phyloP scores from a whole-genome alignment of 2,329 filamentous ascomycete species.

The Pseudogymnoascus sp. region DNA sequence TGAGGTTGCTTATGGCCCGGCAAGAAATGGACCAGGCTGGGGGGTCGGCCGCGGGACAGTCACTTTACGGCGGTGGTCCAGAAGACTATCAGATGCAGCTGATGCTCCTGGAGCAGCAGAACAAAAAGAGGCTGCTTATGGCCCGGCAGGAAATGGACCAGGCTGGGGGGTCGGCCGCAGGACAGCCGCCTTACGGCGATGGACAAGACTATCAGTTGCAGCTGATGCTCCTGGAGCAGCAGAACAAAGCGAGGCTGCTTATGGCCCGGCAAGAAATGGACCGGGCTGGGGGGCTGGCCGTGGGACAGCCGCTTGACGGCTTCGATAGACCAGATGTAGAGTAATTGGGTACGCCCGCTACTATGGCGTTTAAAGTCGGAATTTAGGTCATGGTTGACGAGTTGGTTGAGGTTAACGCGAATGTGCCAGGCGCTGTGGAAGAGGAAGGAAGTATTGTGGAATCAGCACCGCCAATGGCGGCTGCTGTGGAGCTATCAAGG shows the following conservation, averaged over 20 bases:
- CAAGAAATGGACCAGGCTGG: too few relatives aligned
- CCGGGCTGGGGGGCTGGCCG: too few relatives aligned
- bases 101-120: constrained; percentile 36
- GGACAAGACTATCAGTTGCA: too few relatives aligned
- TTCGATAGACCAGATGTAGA: neutral
- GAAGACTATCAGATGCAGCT: too few relatives aligned
- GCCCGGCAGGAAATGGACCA: constrained; percentile 60
- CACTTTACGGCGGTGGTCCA: too few relatives aligned
- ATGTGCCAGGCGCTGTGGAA: neutral
- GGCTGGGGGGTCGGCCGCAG: constrained; percentile 16
- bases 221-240: too few relatives aligned
- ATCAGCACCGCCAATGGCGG: neutral
- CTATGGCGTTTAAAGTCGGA: neutral
- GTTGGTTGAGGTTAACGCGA: neutral
- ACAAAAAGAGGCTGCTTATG: constrained; percentile 80
- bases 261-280: too few relatives aligned
- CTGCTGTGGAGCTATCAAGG: neutral
- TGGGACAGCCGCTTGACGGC: too few relatives aligned
- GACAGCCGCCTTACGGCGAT: too few relatives aligned
- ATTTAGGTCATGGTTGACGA: neutral
- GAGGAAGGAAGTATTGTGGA: neutral
- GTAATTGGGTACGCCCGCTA: neutral
- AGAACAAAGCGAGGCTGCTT: too few relatives aligned
- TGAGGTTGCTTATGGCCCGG: too few relatives aligned
- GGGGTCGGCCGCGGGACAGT: too few relatives aligned